phyloP scores from a whole-genome alignment of 805 yeast species.

The Tetrapisispora phaffii region DNA sequence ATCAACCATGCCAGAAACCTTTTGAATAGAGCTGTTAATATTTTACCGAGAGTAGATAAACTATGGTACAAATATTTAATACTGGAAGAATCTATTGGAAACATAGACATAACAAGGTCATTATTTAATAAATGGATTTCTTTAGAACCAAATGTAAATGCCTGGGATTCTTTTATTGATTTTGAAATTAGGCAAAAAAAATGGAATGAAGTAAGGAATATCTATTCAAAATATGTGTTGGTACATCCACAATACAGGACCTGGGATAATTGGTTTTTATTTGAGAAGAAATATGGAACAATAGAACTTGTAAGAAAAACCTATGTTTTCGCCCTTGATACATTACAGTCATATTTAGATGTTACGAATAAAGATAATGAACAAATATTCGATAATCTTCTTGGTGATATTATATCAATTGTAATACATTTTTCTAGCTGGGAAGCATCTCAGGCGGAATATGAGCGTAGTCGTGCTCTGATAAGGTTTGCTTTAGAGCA shows the following conservation, averaged over 20 bases:
- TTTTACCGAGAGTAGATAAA: constrained; percentile 72
- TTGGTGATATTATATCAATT: constrained; percentile 33
- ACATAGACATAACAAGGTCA: constrained; percentile 48
- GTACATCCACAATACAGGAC: constrained; percentile 43
- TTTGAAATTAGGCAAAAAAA: constrained; percentile 64
- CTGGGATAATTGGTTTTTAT: constrained; percentile 70
- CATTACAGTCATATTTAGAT: constrained; percentile 25
- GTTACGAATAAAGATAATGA: constrained; percentile 14
- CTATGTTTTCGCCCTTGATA: constrained; percentile 57
- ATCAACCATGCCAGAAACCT: constrained; percentile 84
- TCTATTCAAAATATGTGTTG: constrained; percentile 48
- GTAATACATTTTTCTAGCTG: constrained; percentile 46
- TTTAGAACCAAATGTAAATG: constrained; percentile 60
- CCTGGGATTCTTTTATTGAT: constrained; percentile 66
- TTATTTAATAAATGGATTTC: constrained; percentile 72
- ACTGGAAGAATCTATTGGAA: constrained; percentile 69
- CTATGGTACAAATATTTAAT: constrained; percentile 78
- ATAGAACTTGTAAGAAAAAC: constrained; percentile 46
- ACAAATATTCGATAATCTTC: constrained; percentile 6
- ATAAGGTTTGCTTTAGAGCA: constrained; percentile 41
- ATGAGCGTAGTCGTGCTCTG: constrained; percentile 53
- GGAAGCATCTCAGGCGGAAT: constrained; percentile 54
- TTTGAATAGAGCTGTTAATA: constrained; percentile 63
- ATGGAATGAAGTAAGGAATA: constrained; percentile 43
- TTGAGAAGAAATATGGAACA: constrained; percentile 50